Conservation (phyloP, 331 rosid genomes). For the Arachis monticola region DNA sequence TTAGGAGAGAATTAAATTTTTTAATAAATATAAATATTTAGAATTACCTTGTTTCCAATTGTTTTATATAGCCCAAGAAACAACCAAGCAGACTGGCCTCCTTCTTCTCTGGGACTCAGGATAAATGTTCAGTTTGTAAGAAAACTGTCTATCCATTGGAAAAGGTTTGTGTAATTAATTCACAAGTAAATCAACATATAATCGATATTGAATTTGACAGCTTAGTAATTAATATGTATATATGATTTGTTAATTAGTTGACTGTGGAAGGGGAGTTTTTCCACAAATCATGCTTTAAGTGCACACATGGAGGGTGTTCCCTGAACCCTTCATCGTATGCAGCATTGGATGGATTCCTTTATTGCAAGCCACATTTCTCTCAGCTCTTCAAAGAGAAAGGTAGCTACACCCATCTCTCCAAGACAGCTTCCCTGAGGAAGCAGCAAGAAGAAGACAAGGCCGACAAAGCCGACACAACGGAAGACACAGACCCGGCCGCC, state of each 20-base stretch:
- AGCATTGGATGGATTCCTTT: constrained; percentile 71
- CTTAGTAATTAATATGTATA: not conserved
- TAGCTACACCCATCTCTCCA: constrained; percentile 61
- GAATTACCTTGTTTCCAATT: not conserved
- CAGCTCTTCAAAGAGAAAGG: constrained; percentile 87
- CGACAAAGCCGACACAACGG: no score
- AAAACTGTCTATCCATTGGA: constrained; percentile 90
- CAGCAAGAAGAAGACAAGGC: not conserved
- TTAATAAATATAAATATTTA: no score
- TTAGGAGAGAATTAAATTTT: no score
- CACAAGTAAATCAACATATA: no score
- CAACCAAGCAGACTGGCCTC: constrained; percentile 75
- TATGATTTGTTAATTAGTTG: constrained; percentile 45
- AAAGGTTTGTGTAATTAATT: constrained; percentile 54
- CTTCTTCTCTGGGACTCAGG: constrained; percentile 87
- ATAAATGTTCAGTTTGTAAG: constrained; percentile 76
- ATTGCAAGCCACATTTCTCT: constrained; percentile 82
- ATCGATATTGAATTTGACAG: no score
- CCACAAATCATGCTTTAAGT: constrained; percentile 80
- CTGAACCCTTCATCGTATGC: constrained; percentile 69
- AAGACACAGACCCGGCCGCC: no score
- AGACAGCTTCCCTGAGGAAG: constrained; percentile 62
- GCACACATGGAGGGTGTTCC: constrained; percentile 72
- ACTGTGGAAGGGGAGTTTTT: constrained; percentile 70
- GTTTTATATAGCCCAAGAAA: constrained; percentile 44